Evolutionary conservation across 257 asterid species (phyloP).

Genomic region (Forsythia viridissima): DNA sequence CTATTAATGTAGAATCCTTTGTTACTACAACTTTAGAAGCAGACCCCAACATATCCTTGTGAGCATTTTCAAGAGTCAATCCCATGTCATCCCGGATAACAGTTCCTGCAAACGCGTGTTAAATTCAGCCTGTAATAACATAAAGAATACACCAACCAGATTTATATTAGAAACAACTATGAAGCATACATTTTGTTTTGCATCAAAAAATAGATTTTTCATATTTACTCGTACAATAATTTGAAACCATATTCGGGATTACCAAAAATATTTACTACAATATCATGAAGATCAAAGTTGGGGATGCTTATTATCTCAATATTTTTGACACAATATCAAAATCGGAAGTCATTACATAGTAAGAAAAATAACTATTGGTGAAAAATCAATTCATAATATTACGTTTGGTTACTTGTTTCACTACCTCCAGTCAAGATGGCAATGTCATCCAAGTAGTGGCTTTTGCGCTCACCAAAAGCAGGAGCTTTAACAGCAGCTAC

Average conservation of each 20-base stretch:
- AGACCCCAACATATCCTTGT: slow-evolving; percentile 58
- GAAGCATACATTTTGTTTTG: not conserved
- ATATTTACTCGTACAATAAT: not conserved
- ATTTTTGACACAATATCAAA: not conserved
- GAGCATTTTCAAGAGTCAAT: slow-evolving; percentile 61
- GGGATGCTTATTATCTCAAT: not conserved
- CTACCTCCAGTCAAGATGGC: slow-evolving; percentile 87
- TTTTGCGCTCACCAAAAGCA: slow-evolving; percentile 74
- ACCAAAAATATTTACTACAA: not conserved
- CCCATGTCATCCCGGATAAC: slow-evolving; percentile 84
- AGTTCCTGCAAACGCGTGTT: slow-evolving; percentile 44
- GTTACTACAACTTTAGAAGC: slow-evolving; percentile 75
- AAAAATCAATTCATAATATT: not conserved
- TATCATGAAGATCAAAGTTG: not conserved
- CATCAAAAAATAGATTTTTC: not conserved
- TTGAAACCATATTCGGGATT: not conserved
- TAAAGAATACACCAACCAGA: not conserved
- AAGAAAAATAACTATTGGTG: not conserved
- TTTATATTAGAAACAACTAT: not conserved
- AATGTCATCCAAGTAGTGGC: slow-evolving; percentile 79
- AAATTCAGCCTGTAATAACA: not conserved
- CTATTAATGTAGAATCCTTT: slow-evolving; percentile 72
- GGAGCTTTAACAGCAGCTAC: slow-evolving; percentile 85
- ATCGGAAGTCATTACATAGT: not conserved
- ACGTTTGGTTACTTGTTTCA: not conserved